Evolutionary conservation across 2,329 filamentous ascomycete species (phyloP), one percentile per base, ranked within the genome.

Genomic region (Penicillium aurantiogriseum): DNA sequence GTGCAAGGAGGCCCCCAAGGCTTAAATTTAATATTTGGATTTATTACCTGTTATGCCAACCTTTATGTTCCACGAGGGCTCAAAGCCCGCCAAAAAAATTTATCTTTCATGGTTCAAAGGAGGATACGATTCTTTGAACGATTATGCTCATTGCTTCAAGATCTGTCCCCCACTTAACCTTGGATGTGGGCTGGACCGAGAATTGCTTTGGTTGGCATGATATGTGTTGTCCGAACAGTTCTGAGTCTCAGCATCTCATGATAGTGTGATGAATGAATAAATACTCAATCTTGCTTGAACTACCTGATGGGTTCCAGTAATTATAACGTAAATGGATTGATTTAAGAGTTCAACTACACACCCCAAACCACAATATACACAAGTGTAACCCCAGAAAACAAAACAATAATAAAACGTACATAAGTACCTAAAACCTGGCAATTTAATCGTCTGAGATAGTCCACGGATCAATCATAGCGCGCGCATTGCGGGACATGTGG

Each of bases 1-100:
- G 76, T 89, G 88, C 81, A 97, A 97, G 88, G 92, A 97, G 82
- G 91, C 90, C 78, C 90, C 78, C 67, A 70, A 59, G 40, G 29
- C 43, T 64, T 67, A 68, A 67, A 51, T 60, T 57, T 59, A 53
- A 60, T 62, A 49, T 50, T 57, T 60, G 63, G 61, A 63, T 63
- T 53, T 60, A 46, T 59, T 64, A 61, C 64, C 54, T 68, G 57
- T 68, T 65, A 69, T 65, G 67, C 68, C 66, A 68, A 63, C 65
- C 69, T 54, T 67, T 66, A 62, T 62, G 67, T 67, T 63, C 62
- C 65, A 65, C 60, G 65, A 65, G 61, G 66, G 67, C 58, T 60
- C 56, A 58, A 57, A 53, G 53, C 45, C 51, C 50, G 54, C 56
- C 57, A 54, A 42, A 63, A 66, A 65, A 56, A 56, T 65, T 66